These are phyloP conservation scores for Daldinia vernicosa DNA, from an alignment of 495 filamentous ascomycete genomes.

Conservation along the genomic window DNA sequence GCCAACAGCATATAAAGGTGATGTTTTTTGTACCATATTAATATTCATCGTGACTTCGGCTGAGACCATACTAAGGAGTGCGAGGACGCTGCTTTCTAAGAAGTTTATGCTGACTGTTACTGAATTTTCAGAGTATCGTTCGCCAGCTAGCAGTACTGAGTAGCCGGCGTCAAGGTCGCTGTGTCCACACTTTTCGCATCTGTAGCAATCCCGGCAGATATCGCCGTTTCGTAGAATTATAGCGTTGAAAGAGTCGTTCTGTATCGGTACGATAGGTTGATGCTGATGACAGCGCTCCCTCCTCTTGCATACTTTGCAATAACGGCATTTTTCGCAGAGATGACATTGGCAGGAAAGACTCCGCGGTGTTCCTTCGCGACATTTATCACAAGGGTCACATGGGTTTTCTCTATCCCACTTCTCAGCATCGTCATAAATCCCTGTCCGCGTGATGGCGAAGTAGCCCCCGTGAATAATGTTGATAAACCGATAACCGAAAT, in stretches of 20 bases:
- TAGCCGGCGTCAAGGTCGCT: neutral
- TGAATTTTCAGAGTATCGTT: neutral
- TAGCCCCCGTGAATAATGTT: neutral
- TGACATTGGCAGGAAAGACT: neutral
- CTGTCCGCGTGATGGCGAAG: neutral
- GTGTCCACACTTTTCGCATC: neutral
- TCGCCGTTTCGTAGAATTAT: no score
- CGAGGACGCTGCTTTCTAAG: neutral
- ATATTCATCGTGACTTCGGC: neutral
- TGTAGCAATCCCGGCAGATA: neutral
- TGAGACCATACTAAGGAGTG: neutral
- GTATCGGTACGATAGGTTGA: no score
- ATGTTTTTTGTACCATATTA: neutral
- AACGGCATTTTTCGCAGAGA: neutral
- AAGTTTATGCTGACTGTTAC: neutral
- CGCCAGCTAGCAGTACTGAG: neutral
- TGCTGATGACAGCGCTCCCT: neutral
- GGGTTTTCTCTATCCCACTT: neutral
- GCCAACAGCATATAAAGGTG: neutral
- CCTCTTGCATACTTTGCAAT: neutral
- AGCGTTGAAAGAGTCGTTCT: no score
- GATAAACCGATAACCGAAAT: neutral
- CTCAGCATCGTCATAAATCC: neutral
- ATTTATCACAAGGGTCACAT: neutral
- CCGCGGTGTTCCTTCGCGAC: neutral